phyloP scores from a whole-genome alignment of 768 basidiomycete species.

The Calocybe gangraenosa region DNA sequence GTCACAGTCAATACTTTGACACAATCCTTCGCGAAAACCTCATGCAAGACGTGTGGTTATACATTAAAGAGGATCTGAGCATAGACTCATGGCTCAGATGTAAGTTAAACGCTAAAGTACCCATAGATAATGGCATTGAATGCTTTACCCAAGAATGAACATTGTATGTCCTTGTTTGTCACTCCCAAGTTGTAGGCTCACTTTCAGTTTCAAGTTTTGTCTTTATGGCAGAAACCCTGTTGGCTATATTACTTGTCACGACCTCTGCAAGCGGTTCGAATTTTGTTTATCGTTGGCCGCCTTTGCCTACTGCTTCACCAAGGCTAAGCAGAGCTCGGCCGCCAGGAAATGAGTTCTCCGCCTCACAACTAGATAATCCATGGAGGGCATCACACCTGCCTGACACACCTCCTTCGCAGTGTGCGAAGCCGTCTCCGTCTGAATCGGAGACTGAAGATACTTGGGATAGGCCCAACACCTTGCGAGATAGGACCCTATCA shows the following conservation, averaged over 20 bases:
- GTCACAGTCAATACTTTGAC: no score
- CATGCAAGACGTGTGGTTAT: no score
- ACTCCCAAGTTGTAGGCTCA: no score
- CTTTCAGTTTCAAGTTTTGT: neutral
- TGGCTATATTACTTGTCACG: conserved; percentile 80
- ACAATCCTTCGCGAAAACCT: no score
- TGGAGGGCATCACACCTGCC: conserved; percentile 63
- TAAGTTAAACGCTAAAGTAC: no score
- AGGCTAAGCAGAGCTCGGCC: conserved; percentile 73
- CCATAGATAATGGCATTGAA: no score
- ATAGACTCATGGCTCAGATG: no score
- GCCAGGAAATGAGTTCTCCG: conserved; percentile 30
- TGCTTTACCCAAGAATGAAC: no score
- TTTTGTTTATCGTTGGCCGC: conserved; percentile 84
- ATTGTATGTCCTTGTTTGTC: conserved; percentile 7
- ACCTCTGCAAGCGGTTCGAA: conserved; percentile 78
- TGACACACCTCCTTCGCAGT: conserved; percentile 24
- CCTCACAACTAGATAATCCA: conserved; percentile 64
- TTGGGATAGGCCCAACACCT: conserved; percentile 55
- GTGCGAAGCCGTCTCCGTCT: conserved; percentile 16
- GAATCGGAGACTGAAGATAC: conserved; percentile 46
- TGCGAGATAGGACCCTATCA: conserved; percentile 49
- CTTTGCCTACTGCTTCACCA: conserved; percentile 56
- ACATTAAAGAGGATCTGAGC: no score
- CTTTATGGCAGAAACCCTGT: conserved; percentile 70